Evolutionary conservation across 139 green algal genomes (phyloP).

Genomic region (Spirogloea muscicola): DNA sequence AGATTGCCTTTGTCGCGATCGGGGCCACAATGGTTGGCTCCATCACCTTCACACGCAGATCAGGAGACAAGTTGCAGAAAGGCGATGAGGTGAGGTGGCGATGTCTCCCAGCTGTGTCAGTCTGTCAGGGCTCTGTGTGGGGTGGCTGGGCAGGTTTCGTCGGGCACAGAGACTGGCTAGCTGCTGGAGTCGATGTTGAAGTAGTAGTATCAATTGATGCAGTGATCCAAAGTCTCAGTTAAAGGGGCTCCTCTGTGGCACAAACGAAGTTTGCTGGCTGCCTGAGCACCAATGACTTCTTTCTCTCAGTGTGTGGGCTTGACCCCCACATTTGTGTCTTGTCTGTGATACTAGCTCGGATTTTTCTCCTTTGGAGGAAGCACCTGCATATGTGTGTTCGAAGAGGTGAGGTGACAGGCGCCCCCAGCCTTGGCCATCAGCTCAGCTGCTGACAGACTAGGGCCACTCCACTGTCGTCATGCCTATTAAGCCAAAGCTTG

Average conservation of each 20-base stretch:
- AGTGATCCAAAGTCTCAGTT: neutral
- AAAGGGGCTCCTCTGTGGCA: neutral
- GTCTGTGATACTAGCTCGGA: neutral
- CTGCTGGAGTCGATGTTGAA: neutral
- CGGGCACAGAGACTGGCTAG: neutral
- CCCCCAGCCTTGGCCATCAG: too few relatives aligned
- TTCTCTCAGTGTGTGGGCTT: neutral
- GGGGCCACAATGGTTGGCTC: neutral
- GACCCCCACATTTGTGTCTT: neutral
- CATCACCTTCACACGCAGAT: neutral
- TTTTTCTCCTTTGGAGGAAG: slow-evolving; percentile 1
- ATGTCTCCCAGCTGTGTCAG: too few relatives aligned
- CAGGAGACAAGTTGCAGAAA: neutral
- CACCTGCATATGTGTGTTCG: too few relatives aligned
- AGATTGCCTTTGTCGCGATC: neutral
- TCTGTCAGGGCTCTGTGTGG: too few relatives aligned
- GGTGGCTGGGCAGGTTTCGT: too few relatives aligned
- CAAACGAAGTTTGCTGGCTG: neutral
- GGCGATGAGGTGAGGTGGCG: neutral
- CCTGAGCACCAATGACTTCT: neutral
- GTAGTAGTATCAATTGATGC: neutral
- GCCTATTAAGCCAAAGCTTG: too few relatives aligned
- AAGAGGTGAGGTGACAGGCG: too few relatives aligned
- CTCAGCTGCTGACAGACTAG: too few relatives aligned
- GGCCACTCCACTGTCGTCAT: too few relatives aligned